A percentile compares a stretch with the other conserved stretches of the same genome.
phyloP scores from a whole-genome alignment of 2,329 filamentous ascomycete species.

The Blastomyces parvus region DNA sequence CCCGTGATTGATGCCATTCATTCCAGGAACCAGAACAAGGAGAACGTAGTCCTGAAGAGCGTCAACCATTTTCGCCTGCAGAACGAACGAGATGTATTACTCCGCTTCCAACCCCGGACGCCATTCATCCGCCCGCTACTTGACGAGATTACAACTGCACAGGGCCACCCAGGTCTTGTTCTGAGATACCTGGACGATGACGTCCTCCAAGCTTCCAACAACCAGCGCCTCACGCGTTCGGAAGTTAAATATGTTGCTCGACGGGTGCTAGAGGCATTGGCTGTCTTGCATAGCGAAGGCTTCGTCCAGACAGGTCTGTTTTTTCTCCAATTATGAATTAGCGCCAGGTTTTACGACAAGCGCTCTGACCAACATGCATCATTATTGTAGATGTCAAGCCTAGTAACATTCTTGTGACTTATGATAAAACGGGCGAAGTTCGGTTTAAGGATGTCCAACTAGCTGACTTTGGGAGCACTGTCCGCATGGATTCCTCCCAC shows the following conservation, averaged over 20 bases:
- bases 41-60: not conserved
- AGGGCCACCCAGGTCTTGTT: conserved; percentile 13
- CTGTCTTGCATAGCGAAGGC: conserved; percentile 14
- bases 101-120: conserved; percentile 11
- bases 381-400: conserved; percentile 15
- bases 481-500: conserved; percentile 12
- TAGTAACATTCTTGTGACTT: conserved; percentile 19
- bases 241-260: conserved; percentile 17
- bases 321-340: too few species aligned
- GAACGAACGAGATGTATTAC: conserved; percentile 16
- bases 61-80: conserved; percentile 10
- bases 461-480: conserved; percentile 17
- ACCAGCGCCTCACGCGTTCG: conserved; percentile 11
- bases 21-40: not conserved
- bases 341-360: too few species aligned
- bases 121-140: conserved; percentile 13
- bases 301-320: conserved; percentile 20
- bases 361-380: too few species aligned
- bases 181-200: conserved; percentile 18
- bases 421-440: conserved; percentile 2
- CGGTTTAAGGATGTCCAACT: conserved; percentile 18
- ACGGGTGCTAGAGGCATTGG: conserved; percentile 14
- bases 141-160: conserved; percentile 13
- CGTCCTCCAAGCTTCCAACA: conserved; percentile 9
- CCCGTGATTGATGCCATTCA: not conserved